phyloP scores from a whole-genome alignment of 148 eudicot genomes.

The Rhododendron mucronatum region DNA sequence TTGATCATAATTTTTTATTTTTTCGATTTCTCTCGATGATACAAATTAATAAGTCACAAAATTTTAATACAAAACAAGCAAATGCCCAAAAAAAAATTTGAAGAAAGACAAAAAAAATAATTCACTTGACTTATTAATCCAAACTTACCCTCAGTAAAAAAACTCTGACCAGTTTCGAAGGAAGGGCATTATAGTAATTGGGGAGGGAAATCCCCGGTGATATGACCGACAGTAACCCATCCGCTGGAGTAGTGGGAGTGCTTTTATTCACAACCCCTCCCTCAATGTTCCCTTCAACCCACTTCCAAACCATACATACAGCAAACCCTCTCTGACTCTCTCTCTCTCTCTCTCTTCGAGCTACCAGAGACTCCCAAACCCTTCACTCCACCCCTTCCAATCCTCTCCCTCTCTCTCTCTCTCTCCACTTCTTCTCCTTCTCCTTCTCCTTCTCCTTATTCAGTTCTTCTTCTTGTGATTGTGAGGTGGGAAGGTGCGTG shows the following conservation, averaged over 20 bases:
- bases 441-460: neutral
- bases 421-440: neutral
- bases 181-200: constrained; percentile 19
- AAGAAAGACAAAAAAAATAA: no score
- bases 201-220: neutral
- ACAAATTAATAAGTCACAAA: no score
- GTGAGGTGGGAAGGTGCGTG: neutral
- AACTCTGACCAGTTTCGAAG: neutral
- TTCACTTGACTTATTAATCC: no score
- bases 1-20: no score
- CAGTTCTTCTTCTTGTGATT: neutral
- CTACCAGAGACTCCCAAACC: neutral
- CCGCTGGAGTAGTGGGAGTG: neutral
- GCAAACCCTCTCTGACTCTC: constrained; percentile 4
- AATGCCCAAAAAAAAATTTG: no score
- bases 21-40: no score
- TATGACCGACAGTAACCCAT: neutral
- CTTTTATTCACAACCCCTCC: neutral
- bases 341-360: neutral
- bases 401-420: neutral
- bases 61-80: no score
- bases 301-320: neutral
- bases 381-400: neutral
- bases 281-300: neutral
- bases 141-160: no score